Evolutionary conservation across 371 early-diverging fungal species (phyloP), one percentile per base, ranked within the genome.

Genomic region (Mucor lusitanicus): DNA sequence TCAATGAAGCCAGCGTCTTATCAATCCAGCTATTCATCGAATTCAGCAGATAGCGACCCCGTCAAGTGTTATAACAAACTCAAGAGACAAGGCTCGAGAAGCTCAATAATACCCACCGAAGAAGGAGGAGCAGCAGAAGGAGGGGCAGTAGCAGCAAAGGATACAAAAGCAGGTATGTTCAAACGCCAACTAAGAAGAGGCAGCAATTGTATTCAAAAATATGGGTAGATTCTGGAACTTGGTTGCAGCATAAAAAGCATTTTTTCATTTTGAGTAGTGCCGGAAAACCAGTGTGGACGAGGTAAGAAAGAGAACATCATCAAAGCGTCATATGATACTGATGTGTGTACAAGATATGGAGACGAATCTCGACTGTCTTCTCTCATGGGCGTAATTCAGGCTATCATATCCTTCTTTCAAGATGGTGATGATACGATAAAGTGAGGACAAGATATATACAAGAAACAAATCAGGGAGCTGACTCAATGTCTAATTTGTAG

Each of bases 311-410:
- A 28, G 56, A 9, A 2, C 12, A 15, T 15, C 1, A 32, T 12
- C 27, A n/a, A 13, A 17, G 28, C 32, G 8, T 33, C 17, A 17
- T 1, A 55, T 55, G 27, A n/a, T 50, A 50, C 32, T 55, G n/a
- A 55, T 17, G 62, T 21, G n/a, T 33, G 30, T 1, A 53, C 30
- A 30, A 90, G 92, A 78, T 91, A 94, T 72, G 97, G 97, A 17
- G 94, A 95, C 73, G 98, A 97, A 73, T 83, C 94, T 27, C 86
- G 92, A 75, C 87, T 96, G 67, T 90, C 97, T 17, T 87, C 89
- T 23, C 83, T 93, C 56, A 96, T 94, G 94, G 97, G 96, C 30
- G 90, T 96, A 2, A 88, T 95, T 32, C 97, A 97, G 69, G 95
- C 97, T 1, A 88, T 97, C 39, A 87, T 96, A 32, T 92, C 96